phyloP scores from a whole-genome alignment of 73 alveolate species.

The Blepharisma japonicum region DNA sequence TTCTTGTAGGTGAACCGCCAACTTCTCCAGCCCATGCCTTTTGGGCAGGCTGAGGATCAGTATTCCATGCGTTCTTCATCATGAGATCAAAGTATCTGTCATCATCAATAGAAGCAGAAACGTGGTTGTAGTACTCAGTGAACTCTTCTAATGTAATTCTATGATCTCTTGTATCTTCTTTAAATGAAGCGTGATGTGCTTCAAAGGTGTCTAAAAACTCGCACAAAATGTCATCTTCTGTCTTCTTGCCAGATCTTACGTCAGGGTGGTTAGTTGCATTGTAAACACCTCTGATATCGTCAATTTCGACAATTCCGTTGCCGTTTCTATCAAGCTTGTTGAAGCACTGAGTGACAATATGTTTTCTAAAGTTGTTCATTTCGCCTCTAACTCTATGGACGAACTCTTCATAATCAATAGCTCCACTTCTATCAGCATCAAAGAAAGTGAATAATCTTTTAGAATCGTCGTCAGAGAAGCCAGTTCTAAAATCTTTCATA shows the following conservation, averaged over 20 bases:
- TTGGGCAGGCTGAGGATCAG: background rate
- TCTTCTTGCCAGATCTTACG: slow-evolving; percentile 2
- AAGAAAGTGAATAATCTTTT: background rate
- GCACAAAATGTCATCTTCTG: background rate
- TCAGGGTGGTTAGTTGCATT: slow-evolving; percentile 4
- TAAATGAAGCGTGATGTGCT: background rate
- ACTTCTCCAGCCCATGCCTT: background rate
- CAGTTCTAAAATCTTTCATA: slow-evolving; percentile 27
- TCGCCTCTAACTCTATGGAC: background rate
- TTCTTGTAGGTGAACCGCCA: no score
- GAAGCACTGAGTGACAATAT: background rate
- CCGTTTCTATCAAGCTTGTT: background rate
- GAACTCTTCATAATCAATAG: slow-evolving; percentile 18
- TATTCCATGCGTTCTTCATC: background rate
- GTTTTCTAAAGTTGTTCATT: background rate
- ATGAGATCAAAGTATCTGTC: background rate
- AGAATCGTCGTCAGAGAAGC: background rate
- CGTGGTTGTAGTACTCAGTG: slow-evolving; percentile 17
- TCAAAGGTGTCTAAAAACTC: slow-evolving; percentile 5
- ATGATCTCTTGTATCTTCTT: background rate
- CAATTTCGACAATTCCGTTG: slow-evolving; percentile 5
- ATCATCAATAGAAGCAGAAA: background rate
- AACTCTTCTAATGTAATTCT: background rate
- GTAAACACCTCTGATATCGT: slow-evolving; percentile 17
- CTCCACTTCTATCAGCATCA: slow-evolving; percentile 20